Evolutionary conservation across 257 asterid genomes (phyloP), one percentile per base, ranked within the genome.

Genomic region (Solanum appendiculatum): DNA sequence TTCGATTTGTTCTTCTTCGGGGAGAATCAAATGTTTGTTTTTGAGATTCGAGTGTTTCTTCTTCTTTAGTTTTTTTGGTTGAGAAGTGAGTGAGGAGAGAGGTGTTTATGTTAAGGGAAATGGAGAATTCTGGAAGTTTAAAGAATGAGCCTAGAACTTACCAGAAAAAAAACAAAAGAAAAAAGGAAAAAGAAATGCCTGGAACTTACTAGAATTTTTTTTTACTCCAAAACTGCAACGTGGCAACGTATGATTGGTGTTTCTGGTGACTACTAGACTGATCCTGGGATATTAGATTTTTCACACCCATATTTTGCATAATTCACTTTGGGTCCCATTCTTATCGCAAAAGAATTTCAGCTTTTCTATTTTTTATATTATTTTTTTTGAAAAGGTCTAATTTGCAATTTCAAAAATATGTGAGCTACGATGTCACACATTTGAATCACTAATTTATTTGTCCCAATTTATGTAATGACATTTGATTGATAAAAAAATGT

Each of bases 101-200:
- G 36, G 60, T 33, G 27, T 2, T 66, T 84, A 40, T 85, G 33
- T 39, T 23, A 29, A 46, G 66, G 44, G 10, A 48, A 77, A 64
- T 4, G 48, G 90, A 88, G 56, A 48, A 60, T 25, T 64, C 86
- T 63, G 13, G 90, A 88, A 81, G 33, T 21, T 70, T 37, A 23
- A 13, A 15, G 40, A 75, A 31, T 9, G 56, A 18, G 36, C n/a
- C 88, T 44, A 75, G 90, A 88, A 88, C 36, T 54, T 88, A 85
- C 90, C 44, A 88, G 90, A 64, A 40, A n/a, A 5, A 20, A 70
- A 51, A 54, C 11, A 54, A 54, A 7, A n/a, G 25, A 7, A 8
- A 70, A 11, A 21, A 5, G 0, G 5, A 10, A 73, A 72, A 72
- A 36, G 25, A 70, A 36, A 34, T 11, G 13, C 0, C 88, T 85